Evolutionary conservation across 148 eudicot genomes (phyloP).

Genomic region (Camellia japonica): DNA sequence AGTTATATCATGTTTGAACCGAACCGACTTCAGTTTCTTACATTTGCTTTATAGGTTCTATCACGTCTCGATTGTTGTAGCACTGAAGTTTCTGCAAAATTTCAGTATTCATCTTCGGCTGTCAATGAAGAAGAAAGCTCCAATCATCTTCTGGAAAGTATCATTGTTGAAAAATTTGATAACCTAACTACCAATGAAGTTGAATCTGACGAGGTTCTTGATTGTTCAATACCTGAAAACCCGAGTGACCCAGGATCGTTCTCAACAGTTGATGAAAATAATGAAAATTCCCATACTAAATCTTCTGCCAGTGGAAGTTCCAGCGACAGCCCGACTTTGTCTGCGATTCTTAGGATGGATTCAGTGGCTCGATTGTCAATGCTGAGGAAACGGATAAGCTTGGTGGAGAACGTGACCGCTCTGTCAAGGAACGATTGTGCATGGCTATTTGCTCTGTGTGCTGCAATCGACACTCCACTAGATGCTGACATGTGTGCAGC

Average conservation of each 20-base stretch:
- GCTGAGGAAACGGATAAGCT: slow-evolving; percentile 54
- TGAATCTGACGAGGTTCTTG: slow-evolving; percentile 6
- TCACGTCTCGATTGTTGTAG: slow-evolving; percentile 34
- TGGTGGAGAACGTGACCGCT: slow-evolving; percentile 33
- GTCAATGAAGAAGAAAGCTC: slow-evolving; percentile 17
- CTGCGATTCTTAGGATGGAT: slow-evolving; percentile 57
- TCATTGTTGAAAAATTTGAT: slow-evolving; percentile 8
- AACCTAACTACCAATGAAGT: slow-evolving; percentile 8
- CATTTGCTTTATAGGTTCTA: slow-evolving; percentile 38
- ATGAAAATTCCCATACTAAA: slow-evolving; percentile 13
- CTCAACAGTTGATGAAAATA: neutral
- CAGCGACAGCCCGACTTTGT: slow-evolving; percentile 46
- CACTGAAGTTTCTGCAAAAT: slow-evolving; percentile 17
- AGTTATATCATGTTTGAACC: no score
- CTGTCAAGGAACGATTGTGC: slow-evolving; percentile 49
- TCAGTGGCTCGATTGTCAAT: slow-evolving; percentile 49
- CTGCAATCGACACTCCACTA: slow-evolving; percentile 66
- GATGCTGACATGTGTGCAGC: slow-evolving; percentile 79
- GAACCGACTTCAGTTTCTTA: neutral
- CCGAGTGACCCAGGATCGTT: neutral
- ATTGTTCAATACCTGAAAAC: slow-evolving; percentile 7
- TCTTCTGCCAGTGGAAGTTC: slow-evolving; percentile 13
- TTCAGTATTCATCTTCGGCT: slow-evolving; percentile 12
- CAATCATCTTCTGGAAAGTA: slow-evolving; percentile 18
- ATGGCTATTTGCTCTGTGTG: slow-evolving; percentile 90